Base-by-base conservation (phyloP, 75 land plant species). In the Selaginella tamariscina region DNA sequence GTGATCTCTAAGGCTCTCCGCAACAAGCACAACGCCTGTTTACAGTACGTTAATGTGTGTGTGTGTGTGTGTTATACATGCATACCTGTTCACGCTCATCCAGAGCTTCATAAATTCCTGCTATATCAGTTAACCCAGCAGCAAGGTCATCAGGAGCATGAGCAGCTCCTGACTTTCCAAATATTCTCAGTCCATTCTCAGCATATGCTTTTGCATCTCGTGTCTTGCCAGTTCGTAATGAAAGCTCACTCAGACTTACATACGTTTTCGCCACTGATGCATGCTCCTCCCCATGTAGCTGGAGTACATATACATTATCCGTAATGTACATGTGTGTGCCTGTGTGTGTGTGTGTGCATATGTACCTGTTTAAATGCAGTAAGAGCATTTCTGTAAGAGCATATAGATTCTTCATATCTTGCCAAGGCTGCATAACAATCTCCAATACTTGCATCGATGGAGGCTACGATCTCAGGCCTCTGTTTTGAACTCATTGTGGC, bases 331-430 rank as follows among this genome's bases (percentile, higher is more conserved):
- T n/a, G n/a, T n/a, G n/a, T n/a, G n/a, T n/a, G n/a, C n/a, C n/a
- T n/a, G n/a, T n/a, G n/a, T n/a, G n/a, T n/a, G n/a, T n/a, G n/a
- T n/a, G n/a, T n/a, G n/a, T n/a, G n/a, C n/a, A n/a, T n/a, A n/a
- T n/a, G n/a, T n/a, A n/a, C n/a, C n/a, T 85, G 72, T 72, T 83
- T 90, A 72, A 88, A 77, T n/a, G 77, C 88, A 1, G 79, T 80
- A 67, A 90, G 84, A 11, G 86, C 85, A 71, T 90, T 90, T 65
- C 83, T 84, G 74, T 83, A 90, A 15, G 89, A 82, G 64, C 83
- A 83, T 2, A 83, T 65, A 0, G 96, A 91, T 70, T 90, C 86
- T 2, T 82, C 79, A 71, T 77, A 84, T 2, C 88, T 77, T 13
- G 65, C 87, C 32, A 84, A 73, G 29, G 82, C 74, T 32, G 81